These are phyloP conservation scores for Canna indica DNA, from an alignment of 176 grass and related monocot species.

Conservation along the genomic window DNA sequence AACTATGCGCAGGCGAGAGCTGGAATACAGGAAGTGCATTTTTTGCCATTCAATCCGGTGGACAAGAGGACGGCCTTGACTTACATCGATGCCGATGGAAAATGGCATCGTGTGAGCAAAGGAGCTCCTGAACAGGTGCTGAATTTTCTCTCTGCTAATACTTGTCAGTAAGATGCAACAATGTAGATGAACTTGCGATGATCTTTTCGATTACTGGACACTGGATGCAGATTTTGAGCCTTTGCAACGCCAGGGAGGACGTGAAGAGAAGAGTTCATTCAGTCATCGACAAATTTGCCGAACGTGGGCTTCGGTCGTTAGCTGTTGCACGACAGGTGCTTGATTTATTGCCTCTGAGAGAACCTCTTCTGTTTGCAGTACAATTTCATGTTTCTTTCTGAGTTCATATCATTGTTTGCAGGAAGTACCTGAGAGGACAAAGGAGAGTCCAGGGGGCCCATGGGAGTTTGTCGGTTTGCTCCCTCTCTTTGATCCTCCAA, in stretches of 20 bases:
- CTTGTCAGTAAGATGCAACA: not conserved
- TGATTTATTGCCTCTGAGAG: not conserved
- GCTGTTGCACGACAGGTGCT: constrained; percentile 9
- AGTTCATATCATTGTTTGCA: not conserved
- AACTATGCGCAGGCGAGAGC: constrained; percentile 41
- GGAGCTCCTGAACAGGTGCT: not conserved
- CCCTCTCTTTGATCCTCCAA: constrained; percentile 12
- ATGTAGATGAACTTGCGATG: not conserved
- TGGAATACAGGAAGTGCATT: constrained; percentile 6
- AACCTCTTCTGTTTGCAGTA: not conserved
- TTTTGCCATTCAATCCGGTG: constrained; percentile 8
- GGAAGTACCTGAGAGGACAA: constrained; percentile 5
- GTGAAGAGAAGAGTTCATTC: constrained; percentile 9
- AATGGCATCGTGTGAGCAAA: not conserved
- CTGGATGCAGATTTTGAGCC: constrained; percentile 4
- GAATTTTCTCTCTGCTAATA: not conserved
- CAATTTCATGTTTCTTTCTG: not conserved
- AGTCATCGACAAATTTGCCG: constrained; percentile 3
- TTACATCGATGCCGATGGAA: constrained; percentile 1
- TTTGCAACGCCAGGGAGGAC: constrained; percentile 6
- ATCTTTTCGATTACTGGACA: constrained; percentile 7
- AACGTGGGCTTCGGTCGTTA: constrained; percentile 3
- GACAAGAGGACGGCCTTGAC: constrained; percentile 15
- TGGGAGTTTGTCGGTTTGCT: constrained; percentile 12
- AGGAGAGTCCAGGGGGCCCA: constrained; percentile 1